Evolutionary conservation across 192 early-diverging fungal genomes (phyloP).

Genomic region (Lunasporangiospora selenospora): DNA sequence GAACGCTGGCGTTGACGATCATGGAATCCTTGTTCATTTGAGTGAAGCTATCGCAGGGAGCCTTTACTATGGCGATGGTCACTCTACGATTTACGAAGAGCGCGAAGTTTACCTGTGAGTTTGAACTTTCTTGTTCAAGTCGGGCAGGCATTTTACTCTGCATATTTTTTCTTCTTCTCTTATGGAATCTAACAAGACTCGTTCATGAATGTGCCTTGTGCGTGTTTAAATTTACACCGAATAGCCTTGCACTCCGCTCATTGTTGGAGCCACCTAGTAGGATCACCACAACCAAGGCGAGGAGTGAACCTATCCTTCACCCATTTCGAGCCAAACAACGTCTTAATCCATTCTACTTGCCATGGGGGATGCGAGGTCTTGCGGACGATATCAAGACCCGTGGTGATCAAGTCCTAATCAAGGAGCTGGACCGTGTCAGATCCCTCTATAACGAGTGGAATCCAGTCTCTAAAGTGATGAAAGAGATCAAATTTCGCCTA

Average conservation of each 20-base stretch:
- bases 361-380: constrained; percentile 94
- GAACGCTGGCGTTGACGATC: constrained; percentile 89
- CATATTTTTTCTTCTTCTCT: neutral
- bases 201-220: neutral
- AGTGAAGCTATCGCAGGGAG: constrained; percentile 88
- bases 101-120: constrained; percentile 77
- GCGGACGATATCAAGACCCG: constrained; percentile 71
- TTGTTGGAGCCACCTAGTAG: constrained; percentile 37
- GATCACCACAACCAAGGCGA: constrained; percentile 10
- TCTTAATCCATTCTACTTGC: constrained; percentile 88
- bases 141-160: no score
- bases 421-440: constrained; percentile 71
- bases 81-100: constrained; percentile 95
- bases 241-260: constrained; percentile 32
- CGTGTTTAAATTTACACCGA: neutral
- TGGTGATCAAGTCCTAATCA: constrained; percentile 57
- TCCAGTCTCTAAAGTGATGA: constrained; percentile 69
- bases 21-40: constrained; percentile 84
- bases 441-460: constrained; percentile 83
- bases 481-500: constrained; percentile 89
- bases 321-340: constrained; percentile 70
- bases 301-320: constrained; percentile 48
- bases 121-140: no score
- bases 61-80: constrained; percentile 82
- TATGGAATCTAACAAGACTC: neutral